A percentile compares a stretch with the other conserved stretches of the same genome.
These are phyloP conservation scores for Peltaster fructicola DNA, from an alignment of 2,329 filamentous ascomycete species.

Conservation along the genomic window DNA sequence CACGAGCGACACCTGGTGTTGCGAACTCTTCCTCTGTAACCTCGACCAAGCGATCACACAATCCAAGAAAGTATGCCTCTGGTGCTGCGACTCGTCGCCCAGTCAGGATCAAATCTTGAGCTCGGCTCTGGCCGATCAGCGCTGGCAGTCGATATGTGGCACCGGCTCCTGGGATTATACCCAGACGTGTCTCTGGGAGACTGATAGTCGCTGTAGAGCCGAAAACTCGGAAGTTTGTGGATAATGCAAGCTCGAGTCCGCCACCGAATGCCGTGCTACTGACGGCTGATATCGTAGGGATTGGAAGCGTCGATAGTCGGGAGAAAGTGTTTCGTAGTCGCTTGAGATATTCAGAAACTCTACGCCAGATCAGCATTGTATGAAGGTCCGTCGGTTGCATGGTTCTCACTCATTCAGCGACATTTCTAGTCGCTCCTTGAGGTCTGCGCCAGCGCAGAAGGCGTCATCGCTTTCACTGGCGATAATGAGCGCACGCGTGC, in stretches of 20 bases:
- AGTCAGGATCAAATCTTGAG: slow-evolving; percentile 80
- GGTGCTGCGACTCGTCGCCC: slow-evolving; percentile 66
- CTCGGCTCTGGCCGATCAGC: slow-evolving; percentile 61
- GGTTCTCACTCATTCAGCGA: slow-evolving; percentile 49
- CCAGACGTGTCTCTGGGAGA: slow-evolving; percentile 79
- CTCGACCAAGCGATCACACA: slow-evolving; percentile 82
- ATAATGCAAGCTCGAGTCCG: slow-evolving; percentile 80
- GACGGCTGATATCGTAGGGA: slow-evolving; percentile 81
- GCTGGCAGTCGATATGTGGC: slow-evolving; percentile 76
- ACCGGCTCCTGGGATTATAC: slow-evolving; percentile 86
- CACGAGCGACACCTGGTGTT: slow-evolving; percentile 39
- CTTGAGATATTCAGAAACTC: slow-evolving; percentile 61
- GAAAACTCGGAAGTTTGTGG: slow-evolving; percentile 78
- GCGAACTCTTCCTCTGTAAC: slow-evolving; percentile 41
- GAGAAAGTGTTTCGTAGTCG: slow-evolving; percentile 61
- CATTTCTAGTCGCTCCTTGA: slow-evolving; percentile 74
- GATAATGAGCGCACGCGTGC: slow-evolving; percentile 65
- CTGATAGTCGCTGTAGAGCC: slow-evolving; percentile 60
- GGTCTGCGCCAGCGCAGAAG: slow-evolving; percentile 88
- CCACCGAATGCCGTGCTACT: slow-evolving; percentile 77
- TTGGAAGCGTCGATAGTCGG: slow-evolving; percentile 54
- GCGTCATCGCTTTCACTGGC: slow-evolving; percentile 69
- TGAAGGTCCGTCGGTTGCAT: slow-evolving; percentile 1
- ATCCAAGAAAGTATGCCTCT: slow-evolving; percentile 80
- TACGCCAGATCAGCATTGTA: slow-evolving; percentile 21